Base-by-base conservation (phyloP, 345 rosid species). In the Alliaria petiolata region DNA sequence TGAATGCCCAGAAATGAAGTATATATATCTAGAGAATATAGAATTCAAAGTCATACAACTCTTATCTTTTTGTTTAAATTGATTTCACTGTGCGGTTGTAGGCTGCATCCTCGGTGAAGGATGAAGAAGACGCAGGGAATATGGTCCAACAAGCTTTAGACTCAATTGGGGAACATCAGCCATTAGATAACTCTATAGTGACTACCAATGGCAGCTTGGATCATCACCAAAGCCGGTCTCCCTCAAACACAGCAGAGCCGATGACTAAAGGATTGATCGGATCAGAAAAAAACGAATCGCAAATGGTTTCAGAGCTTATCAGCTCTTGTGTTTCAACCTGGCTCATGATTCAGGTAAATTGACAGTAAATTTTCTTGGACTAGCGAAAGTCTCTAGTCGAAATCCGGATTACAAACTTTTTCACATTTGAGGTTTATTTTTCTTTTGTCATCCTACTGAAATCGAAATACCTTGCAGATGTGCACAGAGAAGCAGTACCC, bases 401-500 rank as follows among this genome's bases (percentile, higher is more conserved):
- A 67, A 15, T 30, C 19, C 10, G 31, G 40, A 45, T 14, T 22
- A 3, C 65, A 57, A 54, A n/a, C 20, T 8, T 19, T 6, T 47
- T 47, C n/a, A 36, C 25, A 14, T 45, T 15, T 6, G n/a, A n/a
- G n/a, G n/a, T 22, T 22, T 22, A 22, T 22, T 22, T 22, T 22
- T 22, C 2, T 1, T 1, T 22, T 22, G 1, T 22, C 25, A 1
- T 22, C 25, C 25, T 3, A 22, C n/a, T n/a, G n/a, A n/a, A n/a
- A n/a, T n/a, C n/a, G n/a, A n/a, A n/a, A n/a, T n/a, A n/a, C n/a
- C n/a, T n/a, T 11, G 22, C 26, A 42, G 99, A 84, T 81, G 26
- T 90, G 95, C 81, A 82, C 95, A 1, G 93, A 92, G 70, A 82
- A 89, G 51, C 96, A 85, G 51, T 85, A 83, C 76, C 93, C 96